Evolutionary conservation across 2,329 filamentous ascomycete species (phyloP), one percentile per base, ranked within the genome.

Genomic region (Fusarium nematophilum): DNA sequence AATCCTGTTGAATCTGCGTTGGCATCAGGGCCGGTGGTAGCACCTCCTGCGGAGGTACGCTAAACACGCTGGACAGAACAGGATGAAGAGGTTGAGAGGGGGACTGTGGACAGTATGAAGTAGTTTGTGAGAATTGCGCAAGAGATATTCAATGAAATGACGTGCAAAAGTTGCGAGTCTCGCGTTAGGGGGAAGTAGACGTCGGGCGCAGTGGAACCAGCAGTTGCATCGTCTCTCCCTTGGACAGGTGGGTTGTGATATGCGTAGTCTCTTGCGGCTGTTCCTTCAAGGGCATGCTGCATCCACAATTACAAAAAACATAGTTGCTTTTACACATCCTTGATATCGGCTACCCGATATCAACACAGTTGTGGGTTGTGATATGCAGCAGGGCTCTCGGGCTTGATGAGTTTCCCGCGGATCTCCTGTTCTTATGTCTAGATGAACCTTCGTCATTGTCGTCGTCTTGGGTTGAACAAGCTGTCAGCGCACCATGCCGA

Each of bases 121-220:
- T 64, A 65, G 47, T 65, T 65, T 45, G 62, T 64, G 10, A 65
- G 47, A 10, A 65, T 29, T 2, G 62, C 62, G 2, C 61, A 49
- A 25, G 60, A 64, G n/a, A 65, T 54, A n/a, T 65, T 65, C 45
- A 65, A 26, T 1, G 55, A 47, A 23, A 64, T 64, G 38, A 65
- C 53, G 40, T 59, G 55, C 8, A 65, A 43, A 23, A 65, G 58
- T n/a, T 53, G 53, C 18, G 59, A 43, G 36, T 65, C 62, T 14
- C 44, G 39, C 2, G 60, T 57, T 3, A 65, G 23, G 15, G 62
- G 62, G 25, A 65, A 65, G 47, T 64, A 59, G 15, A 48, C 26
- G 9, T 18, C 5, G 9, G 33, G 21, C 14, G 21, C 2, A 1
- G 3, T 9, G 2, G 33, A 17, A 11, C 21, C n/a, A 18, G 36